These are phyloP conservation scores for Mycena pura DNA, from an alignment of 768 basidiomycete species.

Conservation along the genomic window DNA sequence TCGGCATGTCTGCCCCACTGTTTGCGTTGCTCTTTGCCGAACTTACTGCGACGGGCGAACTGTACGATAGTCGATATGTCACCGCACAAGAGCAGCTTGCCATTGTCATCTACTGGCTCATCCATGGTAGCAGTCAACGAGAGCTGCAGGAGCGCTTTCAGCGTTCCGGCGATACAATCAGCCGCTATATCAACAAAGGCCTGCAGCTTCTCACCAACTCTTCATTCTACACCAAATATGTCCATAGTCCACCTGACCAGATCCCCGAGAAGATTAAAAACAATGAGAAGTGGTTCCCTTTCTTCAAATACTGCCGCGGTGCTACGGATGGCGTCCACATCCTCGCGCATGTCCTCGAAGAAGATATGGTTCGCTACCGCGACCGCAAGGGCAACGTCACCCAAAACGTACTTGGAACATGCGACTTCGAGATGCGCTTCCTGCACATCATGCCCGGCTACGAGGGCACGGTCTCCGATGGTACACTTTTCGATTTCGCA, in stretches of 20 bases:
- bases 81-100: conserved; percentile 15
- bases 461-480: conserved; percentile 44
- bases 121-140: conserved; percentile 13
- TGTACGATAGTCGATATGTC: neutral
- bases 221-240: conserved; percentile 11
- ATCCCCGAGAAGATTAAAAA: conserved; percentile 23
- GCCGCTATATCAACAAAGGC: neutral
- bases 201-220: neutral
- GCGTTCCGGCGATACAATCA: too few species aligned
- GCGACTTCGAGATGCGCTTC: conserved; percentile 37
- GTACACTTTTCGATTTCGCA: conserved; percentile 33
- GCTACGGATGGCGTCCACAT: conserved; percentile 37
- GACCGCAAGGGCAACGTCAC: conserved; percentile 33
- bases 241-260: neutral
- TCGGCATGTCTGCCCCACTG: conserved; percentile 9
- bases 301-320: conserved; percentile 30
- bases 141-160: conserved; percentile 20
- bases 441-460: conserved; percentile 40
- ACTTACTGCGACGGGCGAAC: neutral
- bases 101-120: conserved; percentile 16
- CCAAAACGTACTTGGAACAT: conserved; percentile 41
- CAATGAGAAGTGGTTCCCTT: conserved; percentile 35
- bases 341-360: conserved; percentile 14
- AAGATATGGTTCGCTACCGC: conserved; percentile 16
- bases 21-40: conserved; percentile 7